Conservation (phyloP, 1,284 basidiomycete genomes). For the Sporisorium exsertum region DNA sequence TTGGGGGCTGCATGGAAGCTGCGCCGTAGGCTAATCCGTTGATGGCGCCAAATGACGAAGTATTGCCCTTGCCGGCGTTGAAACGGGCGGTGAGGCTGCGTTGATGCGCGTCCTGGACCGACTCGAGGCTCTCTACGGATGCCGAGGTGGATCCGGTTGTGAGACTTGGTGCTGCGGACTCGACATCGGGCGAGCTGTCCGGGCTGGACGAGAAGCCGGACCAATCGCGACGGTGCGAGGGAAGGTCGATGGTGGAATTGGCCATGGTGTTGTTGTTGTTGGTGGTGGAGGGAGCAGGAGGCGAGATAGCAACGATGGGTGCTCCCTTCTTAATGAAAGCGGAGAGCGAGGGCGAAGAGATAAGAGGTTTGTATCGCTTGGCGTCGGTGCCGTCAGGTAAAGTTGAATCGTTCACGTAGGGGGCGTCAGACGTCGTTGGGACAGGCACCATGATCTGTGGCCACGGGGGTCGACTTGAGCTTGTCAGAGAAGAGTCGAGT, state of each 20-base stretch:
- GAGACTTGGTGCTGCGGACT: slow-evolving; percentile 57
- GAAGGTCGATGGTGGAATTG: slow-evolving; percentile 7
- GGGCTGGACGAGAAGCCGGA: slow-evolving; percentile 26
- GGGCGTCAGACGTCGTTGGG: slow-evolving; percentile 16
- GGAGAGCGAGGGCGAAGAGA: slow-evolving; percentile 42
- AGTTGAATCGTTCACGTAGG: slow-evolving; percentile 11
- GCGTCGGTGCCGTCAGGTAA: slow-evolving; percentile 5
- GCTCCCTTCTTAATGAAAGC: slow-evolving; percentile 46
- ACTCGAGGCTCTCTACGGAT: slow-evolving; percentile 57
- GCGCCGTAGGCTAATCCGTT: slow-evolving; percentile 17
- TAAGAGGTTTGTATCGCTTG: slow-evolving; percentile 13
- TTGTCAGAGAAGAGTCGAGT: background rate
- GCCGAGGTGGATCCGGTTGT: slow-evolving; percentile 63
- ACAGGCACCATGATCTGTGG: slow-evolving; percentile 31
- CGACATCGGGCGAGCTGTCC: slow-evolving; percentile 44
- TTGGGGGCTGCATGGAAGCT: slow-evolving; percentile 34
- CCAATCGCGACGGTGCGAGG: slow-evolving; percentile 21
- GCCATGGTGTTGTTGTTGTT: slow-evolving; percentile 31
- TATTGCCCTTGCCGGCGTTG: slow-evolving; percentile 24
- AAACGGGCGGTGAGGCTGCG: slow-evolving; percentile 34
- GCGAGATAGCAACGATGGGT: slow-evolving; percentile 50
- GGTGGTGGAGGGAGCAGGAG: slow-evolving; percentile 17
- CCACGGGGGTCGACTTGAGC: slow-evolving; percentile 5
- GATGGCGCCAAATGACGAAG: slow-evolving; percentile 11
- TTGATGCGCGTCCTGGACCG: slow-evolving; percentile 49